A percentile compares a stretch with the other conserved stretches of the same genome.
phyloP scores from a whole-genome alignment of 2,329 filamentous ascomycete species.

The Pseudocercospora fijiensis region DNA sequence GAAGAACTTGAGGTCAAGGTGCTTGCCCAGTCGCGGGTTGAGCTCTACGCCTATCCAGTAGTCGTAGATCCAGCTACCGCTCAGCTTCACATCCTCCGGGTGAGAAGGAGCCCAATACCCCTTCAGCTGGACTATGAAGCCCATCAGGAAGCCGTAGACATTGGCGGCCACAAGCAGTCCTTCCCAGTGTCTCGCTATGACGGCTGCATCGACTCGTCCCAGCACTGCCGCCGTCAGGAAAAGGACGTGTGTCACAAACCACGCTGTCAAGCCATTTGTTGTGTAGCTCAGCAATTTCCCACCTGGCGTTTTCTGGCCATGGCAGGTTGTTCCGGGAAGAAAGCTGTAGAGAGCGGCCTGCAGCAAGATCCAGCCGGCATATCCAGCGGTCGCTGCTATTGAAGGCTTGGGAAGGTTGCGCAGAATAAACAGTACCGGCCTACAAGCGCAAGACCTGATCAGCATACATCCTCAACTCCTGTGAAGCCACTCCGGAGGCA shows the following conservation, averaged over 20 bases:
- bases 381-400: conserved; percentile 8
- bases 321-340: conserved; percentile 13
- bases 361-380: conserved; percentile 14
- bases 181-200: conserved; percentile 24
- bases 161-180: conserved; percentile 24
- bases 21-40: conserved; percentile 21
- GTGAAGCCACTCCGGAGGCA: neutral
- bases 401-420: conserved; percentile 12
- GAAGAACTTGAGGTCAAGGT: conserved; percentile 24
- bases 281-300: conserved; percentile 15
- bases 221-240: conserved; percentile 18
- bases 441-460: neutral
- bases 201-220: conserved; percentile 16
- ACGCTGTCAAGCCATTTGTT: conserved; percentile 21
- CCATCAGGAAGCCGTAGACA: conserved; percentile 20
- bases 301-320: conserved; percentile 16
- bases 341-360: conserved; percentile 16
- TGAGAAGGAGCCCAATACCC: conserved; percentile 21
- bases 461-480: neutral
- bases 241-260: conserved; percentile 19
- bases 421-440: conserved; percentile 8
- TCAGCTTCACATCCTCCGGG: conserved; percentile 23
- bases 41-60: conserved; percentile 26
- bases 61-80: conserved; percentile 24
- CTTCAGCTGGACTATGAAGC: conserved; percentile 20